Evolutionary conservation across 208 protist species (phyloP), one percentile per base, ranked within the genome.

Genomic region (Leishmania braziliensis): DNA sequence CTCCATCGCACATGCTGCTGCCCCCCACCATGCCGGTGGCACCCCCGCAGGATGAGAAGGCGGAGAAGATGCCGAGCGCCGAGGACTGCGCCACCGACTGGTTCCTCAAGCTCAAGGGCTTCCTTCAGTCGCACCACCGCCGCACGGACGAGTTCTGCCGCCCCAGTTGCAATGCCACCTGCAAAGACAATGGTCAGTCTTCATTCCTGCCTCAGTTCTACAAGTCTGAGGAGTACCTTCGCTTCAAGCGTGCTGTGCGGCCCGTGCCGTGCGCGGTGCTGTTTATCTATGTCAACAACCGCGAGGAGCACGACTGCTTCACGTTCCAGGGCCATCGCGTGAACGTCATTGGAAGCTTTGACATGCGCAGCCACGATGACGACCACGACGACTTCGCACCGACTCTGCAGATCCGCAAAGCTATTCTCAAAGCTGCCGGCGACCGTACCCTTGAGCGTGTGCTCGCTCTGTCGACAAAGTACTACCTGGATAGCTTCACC

Each of bases 311-410:
- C 39, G 90, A 95, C 77, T 91, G 92, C 73, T 93, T 95, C 77
- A 75, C 75, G 66, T 93, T 95, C 69, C 84, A 77, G 29, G 89
- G 89, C 46, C 82, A 88, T 50, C 83, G 85, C 51, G 88, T 93
- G 43, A 95, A 95, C 79, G 86, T 95, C 56, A 95, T 95, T 77
- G 92, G 92, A 33, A 92, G 88, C 83, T 90, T 95, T 73, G 87
- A 63, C 74, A 85, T 68, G 75, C 70, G 70, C 46, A 74, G 46
- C 12, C 12, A 56, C 48, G 48, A 56, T 48, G 70, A 74, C 16
- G 70, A 81, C 63, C 36, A 20, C 36, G 82, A 90, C 76, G 85
- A 89, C 72, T 66, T 76, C 36, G 75, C 88, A 2, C 88, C 90
- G 5, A 86, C 85, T 39, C 81, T 95, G 33, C 85, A 93, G 75